phyloP scores from a whole-genome alignment of 805 yeast genomes.

The Hermanozyma aechmeae region DNA sequence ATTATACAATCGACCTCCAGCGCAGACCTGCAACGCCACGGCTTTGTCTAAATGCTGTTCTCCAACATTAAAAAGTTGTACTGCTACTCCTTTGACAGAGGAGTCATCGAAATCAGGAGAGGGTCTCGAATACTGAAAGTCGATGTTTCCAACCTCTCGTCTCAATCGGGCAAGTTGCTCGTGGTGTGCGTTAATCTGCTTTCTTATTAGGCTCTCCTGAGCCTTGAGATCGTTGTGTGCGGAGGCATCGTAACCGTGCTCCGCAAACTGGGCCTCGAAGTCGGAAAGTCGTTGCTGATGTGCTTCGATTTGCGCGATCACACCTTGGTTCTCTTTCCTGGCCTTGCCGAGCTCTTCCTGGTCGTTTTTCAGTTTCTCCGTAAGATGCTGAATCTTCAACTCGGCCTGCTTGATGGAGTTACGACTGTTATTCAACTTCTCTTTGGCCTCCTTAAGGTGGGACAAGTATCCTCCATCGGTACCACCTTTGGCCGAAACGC shows the following conservation, averaged over 20 bases:
- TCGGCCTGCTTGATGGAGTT: conserved; percentile 51
- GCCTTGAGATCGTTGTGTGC: conserved; percentile 34
- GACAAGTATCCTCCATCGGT: conserved; percentile 69
- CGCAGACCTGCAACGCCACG: conserved; percentile 84
- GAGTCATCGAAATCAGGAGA: conserved; percentile 45
- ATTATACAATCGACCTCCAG: conserved; percentile 85
- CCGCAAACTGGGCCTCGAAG: conserved; percentile 32
- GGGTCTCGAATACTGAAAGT: conserved; percentile 66
- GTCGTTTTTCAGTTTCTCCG: conserved; percentile 40
- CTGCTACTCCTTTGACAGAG: conserved; percentile 82
- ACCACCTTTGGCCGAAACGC: conserved; percentile 76
- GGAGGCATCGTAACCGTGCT: conserved; percentile 50
- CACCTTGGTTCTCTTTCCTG: conserved; percentile 32
- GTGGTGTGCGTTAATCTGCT: conserved; percentile 19
- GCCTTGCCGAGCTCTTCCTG: conserved; percentile 47
- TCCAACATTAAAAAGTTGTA: conserved; percentile 64
- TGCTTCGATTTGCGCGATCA: conserved; percentile 34
- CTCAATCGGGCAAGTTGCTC: conserved; percentile 45
- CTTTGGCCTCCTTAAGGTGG: conserved; percentile 59
- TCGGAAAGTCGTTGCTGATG: conserved; percentile 28
- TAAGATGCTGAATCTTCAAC: conserved; percentile 49
- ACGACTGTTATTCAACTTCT: conserved; percentile 41
- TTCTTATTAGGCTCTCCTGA: conserved; percentile 27
- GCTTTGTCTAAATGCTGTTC: conserved; percentile 52
- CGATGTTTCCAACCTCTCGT: conserved; percentile 62